phyloP scores from a whole-genome alignment of 225 moss, liverwort and hornwort species.

The Straminergon stramineum region DNA sequence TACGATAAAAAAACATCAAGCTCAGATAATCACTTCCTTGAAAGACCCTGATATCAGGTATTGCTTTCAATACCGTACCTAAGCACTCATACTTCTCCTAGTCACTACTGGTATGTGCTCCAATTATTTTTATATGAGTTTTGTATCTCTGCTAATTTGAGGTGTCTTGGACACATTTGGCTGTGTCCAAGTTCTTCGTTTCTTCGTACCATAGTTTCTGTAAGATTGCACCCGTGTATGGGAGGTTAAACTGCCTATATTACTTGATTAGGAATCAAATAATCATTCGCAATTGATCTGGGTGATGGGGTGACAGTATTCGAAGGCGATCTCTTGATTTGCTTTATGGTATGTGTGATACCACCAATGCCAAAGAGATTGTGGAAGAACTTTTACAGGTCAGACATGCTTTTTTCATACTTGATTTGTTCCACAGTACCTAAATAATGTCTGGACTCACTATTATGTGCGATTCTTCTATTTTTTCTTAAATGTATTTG shows the following conservation, averaged over 20 bases:
- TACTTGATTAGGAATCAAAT: neutral
- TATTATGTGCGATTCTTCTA: neutral
- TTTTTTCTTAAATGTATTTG: neutral
- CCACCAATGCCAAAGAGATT: slow-evolving; percentile 89
- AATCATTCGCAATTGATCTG: neutral
- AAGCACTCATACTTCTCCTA: neutral
- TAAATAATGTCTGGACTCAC: neutral
- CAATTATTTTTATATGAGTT: neutral
- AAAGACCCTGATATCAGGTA: slow-evolving; percentile 99
- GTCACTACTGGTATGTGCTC: neutral
- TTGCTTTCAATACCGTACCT: neutral
- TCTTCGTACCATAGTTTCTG: neutral
- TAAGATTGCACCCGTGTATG: neutral
- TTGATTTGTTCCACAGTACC: neutral
- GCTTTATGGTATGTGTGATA: slow-evolving; percentile 98
- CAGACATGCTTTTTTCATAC: neutral
- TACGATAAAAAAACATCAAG: slow-evolving; percentile 96
- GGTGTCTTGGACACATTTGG: neutral
- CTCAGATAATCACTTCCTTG: slow-evolving; percentile 87
- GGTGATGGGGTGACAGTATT: slow-evolving; percentile 48
- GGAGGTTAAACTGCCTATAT: neutral
- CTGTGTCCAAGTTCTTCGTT: neutral
- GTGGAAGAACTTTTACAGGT: slow-evolving; percentile 98
- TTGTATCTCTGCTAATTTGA: neutral
- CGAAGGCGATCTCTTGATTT: slow-evolving; percentile 90